Evolutionary conservation across 371 early-diverging fungal genomes (phyloP).

Genomic region (Mortierella sp.): DNA sequence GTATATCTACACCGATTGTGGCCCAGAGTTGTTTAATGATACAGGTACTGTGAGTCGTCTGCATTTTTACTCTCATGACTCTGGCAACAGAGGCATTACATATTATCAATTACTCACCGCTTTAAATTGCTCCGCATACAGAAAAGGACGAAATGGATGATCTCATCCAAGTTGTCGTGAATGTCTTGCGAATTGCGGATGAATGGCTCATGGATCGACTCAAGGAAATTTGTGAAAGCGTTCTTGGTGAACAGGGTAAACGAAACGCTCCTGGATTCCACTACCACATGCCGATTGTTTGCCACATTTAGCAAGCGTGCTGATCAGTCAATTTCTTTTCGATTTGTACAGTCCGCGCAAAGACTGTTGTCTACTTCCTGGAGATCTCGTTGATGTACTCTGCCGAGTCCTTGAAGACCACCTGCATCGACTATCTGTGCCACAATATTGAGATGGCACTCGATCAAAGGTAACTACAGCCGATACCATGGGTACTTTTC

Average conservation of each 20-base stretch:
- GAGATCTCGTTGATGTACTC: slow-evolving; percentile 69
- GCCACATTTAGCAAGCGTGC: neutral
- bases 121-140: neutral
- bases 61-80: too few species aligned
- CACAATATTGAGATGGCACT: slow-evolving; percentile 72
- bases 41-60: slow-evolving; percentile 25
- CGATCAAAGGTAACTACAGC: slow-evolving; percentile 56
- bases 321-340: neutral
- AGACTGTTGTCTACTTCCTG: slow-evolving; percentile 63
- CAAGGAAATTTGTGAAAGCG: slow-evolving; percentile 64
- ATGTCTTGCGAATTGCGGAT: slow-evolving; percentile 71
- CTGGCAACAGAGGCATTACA: too few species aligned
- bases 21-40: slow-evolving; percentile 55
- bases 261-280: neutral
- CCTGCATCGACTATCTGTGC: slow-evolving; percentile 70
- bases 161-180: slow-evolving; percentile 63
- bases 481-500: neutral
- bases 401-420: slow-evolving; percentile 60
- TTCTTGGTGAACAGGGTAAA: slow-evolving; percentile 59
- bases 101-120: neutral
- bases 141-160: slow-evolving; percentile 59
- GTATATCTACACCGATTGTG: slow-evolving; percentile 67
- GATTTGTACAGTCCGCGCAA: slow-evolving; percentile 56
- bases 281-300: neutral
- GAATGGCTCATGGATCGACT: slow-evolving; percentile 70